These are phyloP conservation scores for Daldinia bambusicola DNA, from an alignment of 495 filamentous ascomycete genomes.

Conservation along the genomic window DNA sequence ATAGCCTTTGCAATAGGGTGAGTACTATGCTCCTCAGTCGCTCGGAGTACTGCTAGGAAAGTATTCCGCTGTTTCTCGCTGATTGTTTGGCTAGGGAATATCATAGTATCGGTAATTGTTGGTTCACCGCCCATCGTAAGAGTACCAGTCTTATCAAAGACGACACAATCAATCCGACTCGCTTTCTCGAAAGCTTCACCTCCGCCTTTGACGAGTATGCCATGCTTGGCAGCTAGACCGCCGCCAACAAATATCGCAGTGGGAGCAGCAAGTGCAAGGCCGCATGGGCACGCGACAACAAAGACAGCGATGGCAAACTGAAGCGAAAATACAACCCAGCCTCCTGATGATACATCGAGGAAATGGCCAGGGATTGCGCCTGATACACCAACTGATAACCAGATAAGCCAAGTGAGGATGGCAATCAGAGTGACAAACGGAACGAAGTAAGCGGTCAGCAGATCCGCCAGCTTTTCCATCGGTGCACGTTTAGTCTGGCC, in stretches of 20 bases:
- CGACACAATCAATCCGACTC: slow-evolving; percentile 82
- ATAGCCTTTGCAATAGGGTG: slow-evolving; percentile 90
- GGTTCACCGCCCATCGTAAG: slow-evolving; percentile 87
- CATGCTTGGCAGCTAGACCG: slow-evolving; percentile 85
- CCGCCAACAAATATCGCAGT: slow-evolving; percentile 94
- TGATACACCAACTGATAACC: slow-evolving; percentile 79
- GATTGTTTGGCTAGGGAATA: slow-evolving; percentile 57
- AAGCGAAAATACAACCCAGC: slow-evolving; percentile 88
- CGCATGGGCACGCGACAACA: slow-evolving; percentile 94
- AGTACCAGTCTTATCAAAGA: slow-evolving; percentile 97
- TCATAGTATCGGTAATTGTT: slow-evolving; percentile 75
- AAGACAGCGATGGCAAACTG: slow-evolving; percentile 96
- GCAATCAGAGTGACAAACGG: slow-evolving; percentile 84
- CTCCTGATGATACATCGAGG: slow-evolving; percentile 71
- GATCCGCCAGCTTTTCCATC: slow-evolving; percentile 84
- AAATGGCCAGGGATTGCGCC: slow-evolving; percentile 74
- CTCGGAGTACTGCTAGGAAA: slow-evolving; percentile 64
- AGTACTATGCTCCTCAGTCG: slow-evolving; percentile 82
- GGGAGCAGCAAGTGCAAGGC: slow-evolving; percentile 89
- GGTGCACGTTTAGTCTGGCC: slow-evolving; percentile 89
- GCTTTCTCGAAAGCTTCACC: slow-evolving; percentile 97
- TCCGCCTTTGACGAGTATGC: slow-evolving; percentile 93
- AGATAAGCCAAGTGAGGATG: slow-evolving; percentile 83
- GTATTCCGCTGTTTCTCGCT: slow-evolving; percentile 25
- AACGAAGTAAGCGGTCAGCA: slow-evolving; percentile 88